Evolutionary conservation across 495 filamentous ascomycete genomes (phyloP), one percentile per base, ranked within the genome.

Genomic region (Astrothelium subdiscretum): DNA sequence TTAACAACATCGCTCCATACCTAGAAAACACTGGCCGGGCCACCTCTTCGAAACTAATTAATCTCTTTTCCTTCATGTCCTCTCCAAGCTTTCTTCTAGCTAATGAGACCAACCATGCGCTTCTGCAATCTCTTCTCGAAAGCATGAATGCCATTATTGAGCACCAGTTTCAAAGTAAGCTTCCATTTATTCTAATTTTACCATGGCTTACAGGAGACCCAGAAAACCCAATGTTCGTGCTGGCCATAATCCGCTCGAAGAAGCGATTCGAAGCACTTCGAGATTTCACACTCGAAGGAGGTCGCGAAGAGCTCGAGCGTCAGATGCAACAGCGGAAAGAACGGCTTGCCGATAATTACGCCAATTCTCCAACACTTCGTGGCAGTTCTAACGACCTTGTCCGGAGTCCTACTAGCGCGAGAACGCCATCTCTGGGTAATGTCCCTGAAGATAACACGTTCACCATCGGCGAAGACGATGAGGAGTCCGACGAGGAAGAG

Each of bases 51-150:
- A 97, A 90, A 74, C 75, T 97, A 52, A 77, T 97, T 52, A 90
- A 97, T 65, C 78, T 97, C 8, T 97, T 92, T 74, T 85, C 86
- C 20, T 94, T 88, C 1, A 96, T 97, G 90, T 96, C 94, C 6
- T 88, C 94, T 0, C 95, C 95, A 1, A 88, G 85, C 29, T 99
- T 97, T 73, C 76, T 99, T n/a, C 76, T 99, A 24, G 89, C 91
- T 4, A 99, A 97, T 68, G 95, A 99, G 63, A 89, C 82, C 15
- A 99, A 99, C 63, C 89, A 99, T 63, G 74, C 76, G 32, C 81
- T 97, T 31, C 78, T 99, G 29, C 81, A 83, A 22, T 91, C 92
- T 0, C 74, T 99, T 32, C 79, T 99, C 13, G 91, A 96, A 70
- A 89, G 90, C 2, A 86, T 99, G 70, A 97, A 96, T 70, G 83